A percentile compares a stretch with the other conserved stretches of the same genome.
Evolutionary conservation across 2,329 filamentous ascomycete genomes (phyloP).

Genomic region (Daldinia sp.): DNA sequence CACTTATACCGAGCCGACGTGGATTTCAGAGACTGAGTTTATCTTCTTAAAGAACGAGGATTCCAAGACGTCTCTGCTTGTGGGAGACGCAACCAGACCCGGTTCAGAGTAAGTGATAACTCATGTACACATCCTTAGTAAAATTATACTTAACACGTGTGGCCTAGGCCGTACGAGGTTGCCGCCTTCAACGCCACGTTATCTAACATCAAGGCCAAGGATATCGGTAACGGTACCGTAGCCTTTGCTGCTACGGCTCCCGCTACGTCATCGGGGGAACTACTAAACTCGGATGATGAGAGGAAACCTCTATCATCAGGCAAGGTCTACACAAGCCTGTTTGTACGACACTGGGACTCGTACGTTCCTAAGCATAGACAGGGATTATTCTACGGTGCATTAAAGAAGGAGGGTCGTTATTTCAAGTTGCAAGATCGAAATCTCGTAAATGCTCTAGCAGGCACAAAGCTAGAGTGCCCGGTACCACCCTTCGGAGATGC

Average conservation of each 20-base stretch:
- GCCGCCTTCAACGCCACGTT: constrained; percentile 60
- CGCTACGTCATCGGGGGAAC: constrained; percentile 71
- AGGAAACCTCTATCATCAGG: constrained; percentile 69
- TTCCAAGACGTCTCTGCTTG: constrained; percentile 57
- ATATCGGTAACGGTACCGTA: constrained; percentile 58
- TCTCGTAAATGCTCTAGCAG: constrained; percentile 71
- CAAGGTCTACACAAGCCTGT: constrained; percentile 76
- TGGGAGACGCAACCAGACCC: constrained; percentile 50
- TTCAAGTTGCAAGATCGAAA: constrained; percentile 55
- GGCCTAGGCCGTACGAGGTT: constrained; percentile 55
- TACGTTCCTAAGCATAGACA: constrained; percentile 74
- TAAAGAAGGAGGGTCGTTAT: constrained; percentile 49
- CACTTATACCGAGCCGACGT: constrained; percentile 74
- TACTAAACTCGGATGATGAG: constrained; percentile 71
- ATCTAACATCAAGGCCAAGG: constrained; percentile 66
- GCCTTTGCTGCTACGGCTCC: constrained; percentile 69
- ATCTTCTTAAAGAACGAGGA: constrained; percentile 62
- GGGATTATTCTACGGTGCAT: constrained; percentile 59
- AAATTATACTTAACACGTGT: constrained; percentile 14
- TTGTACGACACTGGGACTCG: constrained; percentile 85
- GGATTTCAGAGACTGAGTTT: constrained; percentile 74
- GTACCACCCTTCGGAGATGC: constrained; percentile 81
- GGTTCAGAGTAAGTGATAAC: constrained; percentile 50
- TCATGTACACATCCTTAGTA: background rate
- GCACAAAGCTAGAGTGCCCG: constrained; percentile 68